Conservation (phyloP, 2,329 filamentous ascomycete genomes). For the Biscogniauxia mediterranea region DNA sequence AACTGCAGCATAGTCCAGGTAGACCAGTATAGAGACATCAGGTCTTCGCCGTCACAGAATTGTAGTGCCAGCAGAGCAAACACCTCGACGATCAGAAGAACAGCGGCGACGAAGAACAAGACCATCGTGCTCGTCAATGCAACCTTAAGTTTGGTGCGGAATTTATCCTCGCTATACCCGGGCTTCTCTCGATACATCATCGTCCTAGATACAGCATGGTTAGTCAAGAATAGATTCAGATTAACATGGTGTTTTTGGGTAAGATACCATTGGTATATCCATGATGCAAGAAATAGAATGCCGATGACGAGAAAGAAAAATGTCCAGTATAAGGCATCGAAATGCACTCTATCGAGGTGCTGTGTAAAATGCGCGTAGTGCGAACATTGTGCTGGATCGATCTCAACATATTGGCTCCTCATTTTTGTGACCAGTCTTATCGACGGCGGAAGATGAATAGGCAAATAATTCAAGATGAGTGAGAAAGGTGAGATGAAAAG, state of each 20-base stretch:
- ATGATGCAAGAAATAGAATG: slow-evolving; percentile 38
- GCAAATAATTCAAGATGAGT: not conserved
- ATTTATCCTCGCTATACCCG: slow-evolving; percentile 32
- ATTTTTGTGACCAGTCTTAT: slow-evolving; percentile 23
- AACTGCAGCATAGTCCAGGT: slow-evolving; percentile 61
- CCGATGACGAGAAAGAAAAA: slow-evolving; percentile 39
- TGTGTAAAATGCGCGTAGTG: slow-evolving; percentile 42
- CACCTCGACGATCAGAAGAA: slow-evolving; percentile 52
- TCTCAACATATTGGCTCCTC: slow-evolving; percentile 34
- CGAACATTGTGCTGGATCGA: slow-evolving; percentile 34
- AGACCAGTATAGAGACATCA: slow-evolving; percentile 60
- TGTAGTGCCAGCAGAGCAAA: slow-evolving; percentile 53
- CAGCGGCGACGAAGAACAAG: slow-evolving; percentile 45
- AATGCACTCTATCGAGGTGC: slow-evolving; percentile 34
- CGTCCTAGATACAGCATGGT: slow-evolving; percentile 21
- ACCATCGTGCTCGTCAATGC: slow-evolving; percentile 44
- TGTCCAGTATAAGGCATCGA: slow-evolving; percentile 41
- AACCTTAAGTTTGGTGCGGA: slow-evolving; percentile 36
- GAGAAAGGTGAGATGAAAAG: not conserved
- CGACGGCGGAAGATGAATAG: not conserved
- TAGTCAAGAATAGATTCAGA: not conserved
- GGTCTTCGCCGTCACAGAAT: slow-evolving; percentile 59
- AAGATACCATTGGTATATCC: slow-evolving; percentile 35
- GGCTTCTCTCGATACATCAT: slow-evolving; percentile 38
- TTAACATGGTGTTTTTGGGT: slow-evolving; percentile 1